Evolutionary conservation across 1,284 basidiomycete genomes (phyloP), one percentile per base, ranked within the genome.

Genomic region (Ustilago curta): DNA sequence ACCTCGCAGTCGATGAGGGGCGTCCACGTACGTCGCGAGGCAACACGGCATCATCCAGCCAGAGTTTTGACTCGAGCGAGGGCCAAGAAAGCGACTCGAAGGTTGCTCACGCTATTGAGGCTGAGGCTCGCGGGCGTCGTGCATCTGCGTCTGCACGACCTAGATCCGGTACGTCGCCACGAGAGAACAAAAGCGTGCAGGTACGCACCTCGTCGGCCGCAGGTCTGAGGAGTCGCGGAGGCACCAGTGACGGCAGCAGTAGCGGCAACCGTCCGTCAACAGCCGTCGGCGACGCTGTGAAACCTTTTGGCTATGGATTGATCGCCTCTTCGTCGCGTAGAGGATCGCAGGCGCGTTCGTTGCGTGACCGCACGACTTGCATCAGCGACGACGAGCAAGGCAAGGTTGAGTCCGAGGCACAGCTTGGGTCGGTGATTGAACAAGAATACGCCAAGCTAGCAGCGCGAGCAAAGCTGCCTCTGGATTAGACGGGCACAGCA

Each of bases 1-100:
- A 14, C 14, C n/a, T 16, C 3, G 45, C n/a, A 6, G 21, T 23
- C 9, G 60, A 63, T 21, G 72, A 75, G 1, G 59, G 45, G 2
- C 72, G 72, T 14, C 72, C 72, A 25, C 62, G 59, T 8, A 70
- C 72, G 6, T 51, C 72, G 2, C 53, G 72, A 16, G 72, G 72
- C 49, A 62, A 55, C 50, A 73, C 70, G 8, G 65, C 60, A 16
- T 57, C 59, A 0, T 72, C 70, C 3, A 43, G 53, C 49, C 19
- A 49, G 16, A 56, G 40, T 45, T 25, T n/a, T 39, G 65, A 58
- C 7, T 4, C 43, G 18, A 52, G 49, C 11, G 64, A 49, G 21
- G 59, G 23, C 8, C 25, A 16, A 8, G 55, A 54, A 9, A 55
- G 47, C 25, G 59, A 67, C 9, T 9, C 45, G 9, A 32, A 53